phyloP scores from a whole-genome alignment of 768 basidiomycete genomes.

The Phlegmacium glaucopus region DNA sequence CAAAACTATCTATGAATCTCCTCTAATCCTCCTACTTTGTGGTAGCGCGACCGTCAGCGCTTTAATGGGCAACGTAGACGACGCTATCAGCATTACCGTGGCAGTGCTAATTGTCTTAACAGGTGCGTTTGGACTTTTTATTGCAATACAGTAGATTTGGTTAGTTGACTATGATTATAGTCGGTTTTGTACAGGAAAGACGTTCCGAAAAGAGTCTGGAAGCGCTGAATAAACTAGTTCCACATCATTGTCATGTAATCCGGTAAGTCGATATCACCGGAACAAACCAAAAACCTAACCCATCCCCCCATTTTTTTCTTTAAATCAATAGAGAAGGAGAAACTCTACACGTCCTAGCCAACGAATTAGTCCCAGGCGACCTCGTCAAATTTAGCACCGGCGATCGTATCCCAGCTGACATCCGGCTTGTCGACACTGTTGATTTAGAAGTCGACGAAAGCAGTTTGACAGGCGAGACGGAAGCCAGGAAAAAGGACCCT shows the following conservation, averaged over 20 bases:
- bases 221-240: slow-evolving; percentile 94
- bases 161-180: slow-evolving; percentile 31
- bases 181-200: slow-evolving; percentile 94
- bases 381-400: slow-evolving; percentile 87
- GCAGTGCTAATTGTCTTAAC: slow-evolving; percentile 93
- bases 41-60: slow-evolving; percentile 89
- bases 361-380: slow-evolving; percentile 96
- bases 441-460: slow-evolving; percentile 96
- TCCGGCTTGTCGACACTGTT: slow-evolving; percentile 76
- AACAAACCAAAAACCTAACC: slow-evolving; percentile 17
- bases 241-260: slow-evolving; percentile 91
- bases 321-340: slow-evolving; percentile 47
- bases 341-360: slow-evolving; percentile 81
- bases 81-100: slow-evolving; percentile 89
- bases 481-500: slow-evolving; percentile 64
- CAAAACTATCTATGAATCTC: slow-evolving; percentile 94
- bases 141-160: not conserved
- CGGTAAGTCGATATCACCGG: slow-evolving; percentile 36
- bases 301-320: slow-evolving; percentile 1
- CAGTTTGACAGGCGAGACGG: slow-evolving; percentile 91
- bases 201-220: slow-evolving; percentile 93
- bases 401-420: slow-evolving; percentile 92
- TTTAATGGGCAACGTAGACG: slow-evolving; percentile 93
- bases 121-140: slow-evolving; percentile 46
- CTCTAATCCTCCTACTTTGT: slow-evolving; percentile 85